Evolutionary conservation across 2,329 filamentous ascomycete genomes (phyloP), one percentile per base, ranked within the genome.

Genomic region (Annulohypoxylon truncatum): DNA sequence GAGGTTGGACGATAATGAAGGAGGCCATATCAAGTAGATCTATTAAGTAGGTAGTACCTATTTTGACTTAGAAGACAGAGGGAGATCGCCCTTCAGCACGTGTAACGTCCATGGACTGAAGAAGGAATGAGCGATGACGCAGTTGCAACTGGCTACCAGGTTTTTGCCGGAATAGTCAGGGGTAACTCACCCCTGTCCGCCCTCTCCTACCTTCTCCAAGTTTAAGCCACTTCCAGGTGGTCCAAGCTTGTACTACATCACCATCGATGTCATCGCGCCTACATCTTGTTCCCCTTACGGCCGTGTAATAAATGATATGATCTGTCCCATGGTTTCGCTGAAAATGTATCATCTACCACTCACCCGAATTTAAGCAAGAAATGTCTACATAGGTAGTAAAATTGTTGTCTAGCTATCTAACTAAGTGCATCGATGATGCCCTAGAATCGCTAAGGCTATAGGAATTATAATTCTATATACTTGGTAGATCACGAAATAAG

Each of bases 91-190:
- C 20, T 40, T 44, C 40, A 38, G 51, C 48, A 40, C 24, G 28
- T 31, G 56, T 67, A n/a, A n/a, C n/a, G 52, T 42, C 46, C n/a
- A n/a, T n/a, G n/a, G n/a, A 40, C 60, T 15, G 20, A 61, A 31
- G n/a, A 48, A 64, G 63, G 68, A 58, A 68, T 64, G 66, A 66
- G 63, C 69, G 46, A 74, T 72, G 71, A 73, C 73, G 73, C 67
- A 71, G 69, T 60, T 66, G 31, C 61, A 26, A 59, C 55, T 66
- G 51, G 35, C 52, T 57, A 38, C 57, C 61, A 57, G 57, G 63
- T 46, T 60, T 58, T 54, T 42, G 12, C 60, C 44, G 44, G 31
- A 28, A 55, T 55, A 13, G 46, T 53, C 51, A 56, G 60, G 59
- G 52, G 50, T 62, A 56, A 33, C n/a, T 26, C n/a, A 53, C 29